Conservation (phyloP, 495 filamentous ascomycete genomes). For the Daldinia loculata region DNA sequence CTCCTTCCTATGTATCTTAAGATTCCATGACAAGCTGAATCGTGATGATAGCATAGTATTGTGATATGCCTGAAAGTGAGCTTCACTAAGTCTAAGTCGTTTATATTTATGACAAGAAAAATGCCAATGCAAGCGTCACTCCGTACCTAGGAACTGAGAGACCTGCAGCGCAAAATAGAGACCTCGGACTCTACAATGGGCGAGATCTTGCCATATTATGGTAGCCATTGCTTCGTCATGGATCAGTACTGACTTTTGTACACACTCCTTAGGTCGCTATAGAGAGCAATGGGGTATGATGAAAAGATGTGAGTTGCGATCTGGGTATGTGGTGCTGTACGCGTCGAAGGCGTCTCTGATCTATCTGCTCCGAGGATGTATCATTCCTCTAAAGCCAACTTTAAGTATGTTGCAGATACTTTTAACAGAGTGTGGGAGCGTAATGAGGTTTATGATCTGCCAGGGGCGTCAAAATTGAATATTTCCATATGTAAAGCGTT, state of each 20-base stretch:
- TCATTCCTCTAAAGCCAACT: background rate
- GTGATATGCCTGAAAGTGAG: background rate
- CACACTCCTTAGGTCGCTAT: background rate
- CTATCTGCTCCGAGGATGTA: background rate
- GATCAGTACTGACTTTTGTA: background rate
- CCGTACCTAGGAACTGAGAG: background rate
- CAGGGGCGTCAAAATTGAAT: too few relatives aligned
- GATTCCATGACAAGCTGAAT: background rate
- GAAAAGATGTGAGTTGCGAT: background rate
- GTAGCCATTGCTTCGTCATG: too few relatives aligned
- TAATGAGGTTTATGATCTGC: too few relatives aligned
- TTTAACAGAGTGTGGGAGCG: too few relatives aligned
- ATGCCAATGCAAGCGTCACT: background rate
- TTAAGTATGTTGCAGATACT: background rate
- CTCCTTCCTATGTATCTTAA: background rate
- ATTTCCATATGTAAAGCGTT: too few relatives aligned
- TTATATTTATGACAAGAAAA: background rate
- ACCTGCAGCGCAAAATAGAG: background rate
- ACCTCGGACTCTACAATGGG: too few relatives aligned
- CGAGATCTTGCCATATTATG: too few relatives aligned
- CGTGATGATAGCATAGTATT: background rate
- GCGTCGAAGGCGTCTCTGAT: background rate
- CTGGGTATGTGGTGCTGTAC: background rate
- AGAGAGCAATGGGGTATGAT: background rate
- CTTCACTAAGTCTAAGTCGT: background rate